Conservation (phyloP, 2,329 filamentous ascomycete genomes). For the Fusarium fujikuroi region DNA sequence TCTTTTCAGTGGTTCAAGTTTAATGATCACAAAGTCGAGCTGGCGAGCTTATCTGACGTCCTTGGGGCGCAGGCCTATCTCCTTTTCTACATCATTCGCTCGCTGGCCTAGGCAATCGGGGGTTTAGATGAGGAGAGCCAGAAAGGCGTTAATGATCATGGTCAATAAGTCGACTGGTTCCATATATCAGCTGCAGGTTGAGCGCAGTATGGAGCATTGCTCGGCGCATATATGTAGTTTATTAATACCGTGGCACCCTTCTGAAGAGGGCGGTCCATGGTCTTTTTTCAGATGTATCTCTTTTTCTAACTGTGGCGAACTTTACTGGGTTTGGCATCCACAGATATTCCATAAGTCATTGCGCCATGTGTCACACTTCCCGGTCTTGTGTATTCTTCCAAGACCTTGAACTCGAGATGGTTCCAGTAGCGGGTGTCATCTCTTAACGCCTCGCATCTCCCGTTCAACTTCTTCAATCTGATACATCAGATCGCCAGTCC, state of each 20-base stretch:
- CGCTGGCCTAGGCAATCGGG: conserved; percentile 55
- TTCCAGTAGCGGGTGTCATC: not conserved
- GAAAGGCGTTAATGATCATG: conserved; percentile 26
- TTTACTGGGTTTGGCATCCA: not conserved
- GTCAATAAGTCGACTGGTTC: not conserved
- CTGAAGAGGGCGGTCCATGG: not conserved
- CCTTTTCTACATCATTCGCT: conserved; percentile 83
- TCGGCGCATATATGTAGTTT: conserved; percentile 33
- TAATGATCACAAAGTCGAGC: conserved; percentile 91
- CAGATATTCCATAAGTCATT: not conserved
- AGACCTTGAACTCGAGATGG: not conserved
- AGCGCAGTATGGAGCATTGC: conserved; percentile 31
- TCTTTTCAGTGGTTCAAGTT: conserved; percentile 85
- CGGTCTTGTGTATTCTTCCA: not conserved
- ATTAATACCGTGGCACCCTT: conserved; percentile 13
- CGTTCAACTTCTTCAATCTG: not conserved
- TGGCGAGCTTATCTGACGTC: conserved; percentile 86
- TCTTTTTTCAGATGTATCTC: not conserved
- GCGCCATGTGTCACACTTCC: not conserved
- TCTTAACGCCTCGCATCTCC: not conserved
- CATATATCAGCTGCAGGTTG: conserved; percentile 7
- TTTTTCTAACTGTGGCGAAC: not conserved
- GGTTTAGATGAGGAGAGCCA: not conserved
- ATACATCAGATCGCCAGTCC: conserved; percentile 51
- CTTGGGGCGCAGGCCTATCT: conserved; percentile 88